A percentile compares a stretch with the other conserved stretches of the same genome.
These are phyloP conservation scores for Sporobolomyces phaffii DNA, from an alignment of 768 basidiomycete species.

Conservation along the genomic window DNA sequence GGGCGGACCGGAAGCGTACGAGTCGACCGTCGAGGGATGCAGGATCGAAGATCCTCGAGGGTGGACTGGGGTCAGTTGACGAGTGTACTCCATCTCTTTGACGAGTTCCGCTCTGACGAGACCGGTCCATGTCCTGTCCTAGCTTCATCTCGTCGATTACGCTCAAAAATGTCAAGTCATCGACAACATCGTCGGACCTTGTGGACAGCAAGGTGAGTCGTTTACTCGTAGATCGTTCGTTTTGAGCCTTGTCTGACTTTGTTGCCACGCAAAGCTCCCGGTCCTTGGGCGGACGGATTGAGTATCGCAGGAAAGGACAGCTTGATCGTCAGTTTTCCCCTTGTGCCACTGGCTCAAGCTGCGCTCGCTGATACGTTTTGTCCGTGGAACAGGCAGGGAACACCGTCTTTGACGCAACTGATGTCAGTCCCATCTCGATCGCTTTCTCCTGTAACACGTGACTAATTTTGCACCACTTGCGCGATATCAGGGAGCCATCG, in stretches of 20 bases:
- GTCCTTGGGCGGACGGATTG: slow-evolving; percentile 50
- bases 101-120: not conserved
- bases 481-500: slow-evolving; percentile 30
- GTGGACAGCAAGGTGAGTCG: slow-evolving; percentile 28
- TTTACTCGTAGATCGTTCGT: not conserved
- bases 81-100: not conserved
- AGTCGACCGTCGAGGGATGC: slow-evolving; percentile 37
- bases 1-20: slow-evolving; percentile 42
- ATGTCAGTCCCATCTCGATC: slow-evolving; percentile 44
- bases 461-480: no score
- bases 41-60: slow-evolving; percentile 41
- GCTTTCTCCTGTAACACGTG: not conserved
- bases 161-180: slow-evolving; percentile 29
- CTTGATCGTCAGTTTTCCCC: slow-evolving; percentile 44
- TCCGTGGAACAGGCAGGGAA: slow-evolving; percentile 28
- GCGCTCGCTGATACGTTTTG: not conserved
- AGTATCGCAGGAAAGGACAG: slow-evolving; percentile 48
- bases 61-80: slow-evolving; percentile 38
- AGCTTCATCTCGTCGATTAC: slow-evolving; percentile 39
- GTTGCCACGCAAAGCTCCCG: slow-evolving; percentile 43
- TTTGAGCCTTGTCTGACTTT: not conserved
- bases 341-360: not conserved
- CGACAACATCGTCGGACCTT: slow-evolving; percentile 40
- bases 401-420: slow-evolving; percentile 49
- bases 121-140: no score